Evolutionary conservation across 176 grass and related monocot species (phyloP).

Genomic region (Saccharum spontaneum): DNA sequence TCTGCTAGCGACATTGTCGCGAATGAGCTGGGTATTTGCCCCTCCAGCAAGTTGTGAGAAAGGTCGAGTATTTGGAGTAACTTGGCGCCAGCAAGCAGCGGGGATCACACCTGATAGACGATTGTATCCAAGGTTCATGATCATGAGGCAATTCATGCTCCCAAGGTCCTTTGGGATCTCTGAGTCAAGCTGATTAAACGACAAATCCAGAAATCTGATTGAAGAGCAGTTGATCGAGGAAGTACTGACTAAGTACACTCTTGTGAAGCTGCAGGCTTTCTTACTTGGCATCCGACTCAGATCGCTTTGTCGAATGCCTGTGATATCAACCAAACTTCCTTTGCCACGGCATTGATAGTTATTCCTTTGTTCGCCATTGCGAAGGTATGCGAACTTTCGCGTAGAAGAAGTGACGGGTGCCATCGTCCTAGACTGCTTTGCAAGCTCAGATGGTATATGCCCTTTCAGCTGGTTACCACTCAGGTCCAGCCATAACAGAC

Average conservation of each 20-base stretch:
- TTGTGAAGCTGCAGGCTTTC: background rate
- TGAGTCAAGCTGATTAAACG: conserved; percentile 20
- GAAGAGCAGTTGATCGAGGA: too few species aligned
- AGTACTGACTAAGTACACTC: background rate
- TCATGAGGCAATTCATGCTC: background rate
- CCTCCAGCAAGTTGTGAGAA: conserved; percentile 35
- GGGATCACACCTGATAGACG: background rate
- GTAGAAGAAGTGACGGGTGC: background rate
- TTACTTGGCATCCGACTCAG: conserved; percentile 9
- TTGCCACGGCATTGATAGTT: background rate
- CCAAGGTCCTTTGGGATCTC: conserved; percentile 10
- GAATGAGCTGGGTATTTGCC: conserved; percentile 18
- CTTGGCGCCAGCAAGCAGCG: background rate
- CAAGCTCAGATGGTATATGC: conserved; percentile 18
- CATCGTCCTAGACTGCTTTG: conserved; percentile 9
- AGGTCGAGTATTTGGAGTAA: conserved; percentile 20
- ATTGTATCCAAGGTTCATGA: conserved; percentile 13
- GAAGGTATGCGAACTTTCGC: background rate
- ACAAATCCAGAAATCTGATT: background rate
- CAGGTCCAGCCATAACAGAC: conserved; percentile 29
- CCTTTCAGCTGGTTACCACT: conserved; percentile 31
- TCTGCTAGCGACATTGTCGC: rapidly evolving
- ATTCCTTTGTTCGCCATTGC: background rate
- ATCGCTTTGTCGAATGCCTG: background rate
- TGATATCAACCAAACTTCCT: background rate